Conservation (phyloP, 768 basidiomycete genomes). For the Amanita pseudoporphyria region DNA sequence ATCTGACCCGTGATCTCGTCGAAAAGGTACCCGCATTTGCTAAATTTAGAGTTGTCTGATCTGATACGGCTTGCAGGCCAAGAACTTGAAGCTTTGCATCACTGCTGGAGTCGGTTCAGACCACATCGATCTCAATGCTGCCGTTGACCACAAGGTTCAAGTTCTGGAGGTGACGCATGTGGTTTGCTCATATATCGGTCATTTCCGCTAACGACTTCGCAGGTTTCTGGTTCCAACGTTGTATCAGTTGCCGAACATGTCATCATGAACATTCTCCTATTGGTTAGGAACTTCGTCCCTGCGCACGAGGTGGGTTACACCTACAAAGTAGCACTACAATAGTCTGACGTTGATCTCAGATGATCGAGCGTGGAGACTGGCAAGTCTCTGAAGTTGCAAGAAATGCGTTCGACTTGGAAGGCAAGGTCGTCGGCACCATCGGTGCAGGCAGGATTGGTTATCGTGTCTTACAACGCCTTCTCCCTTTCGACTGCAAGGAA, state of each 20-base stretch:
- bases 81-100: slow-evolving; percentile 83
- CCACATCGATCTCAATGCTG: slow-evolving; percentile 84
- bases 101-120: slow-evolving; percentile 91
- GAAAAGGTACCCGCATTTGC: slow-evolving; percentile 40
- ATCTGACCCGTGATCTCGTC: slow-evolving; percentile 65
- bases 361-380: slow-evolving; percentile 84
- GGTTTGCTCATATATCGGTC: background rate
- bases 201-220: background rate
- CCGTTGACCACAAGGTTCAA: slow-evolving; percentile 70
- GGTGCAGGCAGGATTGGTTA: slow-evolving; percentile 78
- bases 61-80: slow-evolving; percentile 38
- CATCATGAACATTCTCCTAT: slow-evolving; percentile 81
- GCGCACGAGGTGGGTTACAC: slow-evolving; percentile 59
- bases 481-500: slow-evolving; percentile 84
- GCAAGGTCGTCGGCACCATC: slow-evolving; percentile 87
- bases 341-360: slow-evolving; percentile 25
- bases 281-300: slow-evolving; percentile 84
- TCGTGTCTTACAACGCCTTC: slow-evolving; percentile 70
- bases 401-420: slow-evolving; percentile 82
- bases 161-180: slow-evolving; percentile 52
- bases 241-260: slow-evolving; percentile 90
- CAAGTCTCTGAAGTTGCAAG: slow-evolving; percentile 75
- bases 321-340: background rate
- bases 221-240: slow-evolving; percentile 84
- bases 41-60: background rate